Percentiles rank a stretch among this genome's conserved stretches.
phyloP scores from a whole-genome alignment of 2,329 filamentous ascomycete species.

The Verticillium longisporum region DNA sequence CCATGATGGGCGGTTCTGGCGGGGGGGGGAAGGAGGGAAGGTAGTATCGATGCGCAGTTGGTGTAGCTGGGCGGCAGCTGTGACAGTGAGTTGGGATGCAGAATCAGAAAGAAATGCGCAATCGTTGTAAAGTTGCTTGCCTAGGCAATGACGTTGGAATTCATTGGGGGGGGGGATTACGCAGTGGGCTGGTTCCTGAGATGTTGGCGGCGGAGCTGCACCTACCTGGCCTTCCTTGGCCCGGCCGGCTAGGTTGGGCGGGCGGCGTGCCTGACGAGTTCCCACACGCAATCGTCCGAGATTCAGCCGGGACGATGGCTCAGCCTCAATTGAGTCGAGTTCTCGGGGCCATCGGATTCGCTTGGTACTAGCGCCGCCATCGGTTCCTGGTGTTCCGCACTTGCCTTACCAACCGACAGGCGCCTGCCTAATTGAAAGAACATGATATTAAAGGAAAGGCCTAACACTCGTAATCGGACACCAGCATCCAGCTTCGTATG shows the following conservation, averaged over 20 bases:
- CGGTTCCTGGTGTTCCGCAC: not conserved
- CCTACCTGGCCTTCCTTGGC: not conserved
- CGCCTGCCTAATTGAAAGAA: too few relatives aligned
- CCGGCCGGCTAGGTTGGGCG: not conserved
- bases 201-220: slow-evolving; percentile 7
- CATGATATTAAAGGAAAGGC: too few relatives aligned
- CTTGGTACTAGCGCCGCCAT: not conserved
- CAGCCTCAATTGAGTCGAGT: not conserved
- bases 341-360: not conserved
- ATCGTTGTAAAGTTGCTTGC: not conserved
- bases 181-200: slow-evolving; percentile 13
- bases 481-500: too few relatives aligned
- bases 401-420: not conserved
- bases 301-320: not conserved
- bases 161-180: slow-evolving; percentile 9
- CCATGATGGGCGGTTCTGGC: slow-evolving; percentile 14
- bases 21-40: slow-evolving; percentile 3
- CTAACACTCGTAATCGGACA: too few relatives aligned
- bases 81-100: not conserved
- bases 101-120: not conserved
- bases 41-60: slow-evolving; percentile 3
- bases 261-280: slow-evolving; percentile 10
- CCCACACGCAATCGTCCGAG: not conserved
- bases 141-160: slow-evolving; percentile 8
- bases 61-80: not conserved